Evolutionary conservation across 2,329 filamentous ascomycete species (phyloP), one percentile per base, ranked within the genome.

Genomic region (Calonectria pteridis): DNA sequence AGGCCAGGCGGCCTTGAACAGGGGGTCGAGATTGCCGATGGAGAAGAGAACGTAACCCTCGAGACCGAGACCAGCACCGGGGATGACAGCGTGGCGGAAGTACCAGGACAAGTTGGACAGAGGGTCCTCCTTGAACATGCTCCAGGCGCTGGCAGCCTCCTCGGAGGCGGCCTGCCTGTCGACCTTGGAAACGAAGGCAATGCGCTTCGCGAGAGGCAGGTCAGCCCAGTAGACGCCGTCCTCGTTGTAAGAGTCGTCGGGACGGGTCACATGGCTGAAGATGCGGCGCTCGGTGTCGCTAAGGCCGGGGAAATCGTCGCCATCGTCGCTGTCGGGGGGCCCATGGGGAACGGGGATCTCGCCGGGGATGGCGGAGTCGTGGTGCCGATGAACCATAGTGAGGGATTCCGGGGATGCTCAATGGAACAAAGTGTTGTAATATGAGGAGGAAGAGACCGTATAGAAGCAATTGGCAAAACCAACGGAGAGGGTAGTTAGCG

Each of bases 21-120:
- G 89, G 6, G 96, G 94, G 82, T 94, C 92, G 77, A 98, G 88
- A 85, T 98, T 98, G 72, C 96, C 96, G 79, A 98, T 98, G 76
- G 96, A 98, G 89, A 98, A 98, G 26, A 98, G 91, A 51, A 98
- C 96, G 82, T 98, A 98, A 80, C 95, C 96, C 89, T 98, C 96
- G 33, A 98, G 91, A 83, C 95, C 93, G 66, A 98, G 91, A 83
- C 96, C 96, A 77, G 95, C 95, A 85, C 96, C 96, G 64, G 96
- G 96, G 72, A 98, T 92, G 68, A 98, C 93, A 85, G 96, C 96
- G 83, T 98, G 97, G 82, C 92, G 91, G 83, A 97, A 93, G 84
- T 98, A 98, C 89, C 93, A 97, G 29, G 89, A 87, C n/a, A 98
- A 71, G 0, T 96, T 95, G 69, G 93, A 94, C 20, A 98, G 88